These are phyloP conservation scores for Parmelia sp. DNA, from an alignment of 495 filamentous ascomycete genomes.

Conservation along the genomic window DNA sequence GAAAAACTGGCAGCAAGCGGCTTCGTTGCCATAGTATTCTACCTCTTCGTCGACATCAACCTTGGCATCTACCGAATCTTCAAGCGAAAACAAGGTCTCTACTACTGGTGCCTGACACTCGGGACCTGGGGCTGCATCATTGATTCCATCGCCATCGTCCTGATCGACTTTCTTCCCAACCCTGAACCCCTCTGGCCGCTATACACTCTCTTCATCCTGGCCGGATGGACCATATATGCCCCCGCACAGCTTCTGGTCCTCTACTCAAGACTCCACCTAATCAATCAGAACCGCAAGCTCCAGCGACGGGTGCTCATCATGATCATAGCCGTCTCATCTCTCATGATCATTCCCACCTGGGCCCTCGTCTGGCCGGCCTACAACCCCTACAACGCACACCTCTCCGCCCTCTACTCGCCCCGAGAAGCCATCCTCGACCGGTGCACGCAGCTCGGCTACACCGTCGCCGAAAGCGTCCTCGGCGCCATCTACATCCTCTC, in stretches of 20 bases:
- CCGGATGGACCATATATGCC: conserved; percentile 35
- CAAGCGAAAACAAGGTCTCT: conserved; percentile 35
- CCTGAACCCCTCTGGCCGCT: conserved; percentile 30
- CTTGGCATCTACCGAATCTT: conserved; percentile 39
- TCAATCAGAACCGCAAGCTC: conserved; percentile 25
- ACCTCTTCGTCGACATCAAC: conserved; percentile 36
- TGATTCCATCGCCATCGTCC: conserved; percentile 29
- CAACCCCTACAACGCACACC: conserved; percentile 9
- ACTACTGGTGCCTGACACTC: conserved; percentile 42
- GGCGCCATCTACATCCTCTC: conserved; percentile 44
- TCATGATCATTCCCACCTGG: conserved; percentile 38
- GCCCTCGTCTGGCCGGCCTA: conserved; percentile 49
- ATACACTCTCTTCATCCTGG: conserved; percentile 29
- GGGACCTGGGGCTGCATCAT: conserved; percentile 29
- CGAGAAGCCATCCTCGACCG: conserved; percentile 31
- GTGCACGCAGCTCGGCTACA: conserved; percentile 38
- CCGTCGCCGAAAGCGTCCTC: conserved; percentile 43
- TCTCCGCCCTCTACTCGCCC: conserved; percentile 29
- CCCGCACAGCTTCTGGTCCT: conserved; percentile 40
- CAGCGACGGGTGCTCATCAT: conserved; percentile 31
- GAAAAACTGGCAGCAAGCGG: conserved; percentile 24
- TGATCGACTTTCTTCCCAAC: conserved; percentile 32
- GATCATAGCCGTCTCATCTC: conserved; percentile 32
- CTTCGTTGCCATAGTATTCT: conserved; percentile 34
- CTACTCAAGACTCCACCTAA: conserved; percentile 39